A percentile compares a stretch with the other conserved stretches of the same genome.
These are phyloP conservation scores for Zygnema circumcarinatum DNA, from an alignment of 139 green algal species.

Conservation along the genomic window DNA sequence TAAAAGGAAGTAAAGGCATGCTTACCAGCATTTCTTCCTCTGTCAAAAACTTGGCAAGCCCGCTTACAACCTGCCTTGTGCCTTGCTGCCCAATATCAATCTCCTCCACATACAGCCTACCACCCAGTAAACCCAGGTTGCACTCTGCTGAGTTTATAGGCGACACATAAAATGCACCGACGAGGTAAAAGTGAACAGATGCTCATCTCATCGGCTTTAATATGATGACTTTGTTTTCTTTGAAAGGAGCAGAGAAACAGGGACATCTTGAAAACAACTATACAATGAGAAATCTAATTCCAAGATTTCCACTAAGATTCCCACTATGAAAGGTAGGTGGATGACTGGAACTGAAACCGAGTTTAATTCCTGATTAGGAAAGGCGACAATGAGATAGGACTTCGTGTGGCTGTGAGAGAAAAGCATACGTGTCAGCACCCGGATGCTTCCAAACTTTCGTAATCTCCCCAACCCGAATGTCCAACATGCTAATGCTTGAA, in stretches of 20 bases:
- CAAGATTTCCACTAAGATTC: no score
- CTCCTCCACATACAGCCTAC: constrained; percentile 52
- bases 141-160: not conserved
- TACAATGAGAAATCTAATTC: no score
- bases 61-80: constrained; percentile 50
- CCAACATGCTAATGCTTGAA: constrained; percentile 42
- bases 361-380: no score
- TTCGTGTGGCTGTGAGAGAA: no score
- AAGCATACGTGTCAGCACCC: constrained; percentile 19
- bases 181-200: not conserved
- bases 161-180: not conserved
- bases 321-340: no score
- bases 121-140: not conserved
- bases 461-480: constrained; percentile 53
- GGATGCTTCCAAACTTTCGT: constrained; percentile 53
- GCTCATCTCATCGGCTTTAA: not conserved
- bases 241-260: not conserved
- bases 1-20: not conserved
- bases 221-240: not conserved
- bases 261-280: no score
- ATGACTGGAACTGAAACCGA: no score
- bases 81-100: constrained; percentile 50
- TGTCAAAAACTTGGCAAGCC: constrained; percentile 49
- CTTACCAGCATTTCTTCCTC: constrained; percentile 51
- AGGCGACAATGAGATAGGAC: no score